phyloP scores from a whole-genome alignment of 441 rosid genomes.

The Aleurites moluccanus region DNA sequence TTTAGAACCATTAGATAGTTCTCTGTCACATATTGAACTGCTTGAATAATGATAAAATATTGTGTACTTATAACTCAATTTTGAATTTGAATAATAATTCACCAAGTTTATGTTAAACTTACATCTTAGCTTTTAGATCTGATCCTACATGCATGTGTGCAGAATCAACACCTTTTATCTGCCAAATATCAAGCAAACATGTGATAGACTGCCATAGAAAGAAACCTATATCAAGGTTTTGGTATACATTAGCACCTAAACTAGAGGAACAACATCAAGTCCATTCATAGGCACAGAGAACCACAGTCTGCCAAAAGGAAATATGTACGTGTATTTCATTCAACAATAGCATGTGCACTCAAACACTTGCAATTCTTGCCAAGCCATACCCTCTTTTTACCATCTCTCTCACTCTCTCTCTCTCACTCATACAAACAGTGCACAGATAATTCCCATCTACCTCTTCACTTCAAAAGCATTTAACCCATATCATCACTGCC shows the following conservation, averaged over 20 bases:
- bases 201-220: background rate
- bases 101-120: slow-evolving; percentile 16
- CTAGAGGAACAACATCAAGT: background rate
- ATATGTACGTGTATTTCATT: background rate
- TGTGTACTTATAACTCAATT: background rate
- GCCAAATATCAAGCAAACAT: slow-evolving; percentile 25
- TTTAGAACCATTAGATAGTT: slow-evolving; percentile 19
- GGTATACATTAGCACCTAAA: background rate
- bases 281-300: background rate
- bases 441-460: background rate
- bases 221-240: slow-evolving; percentile 1
- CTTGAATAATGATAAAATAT: slow-evolving; percentile 12
- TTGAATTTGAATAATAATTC: background rate
- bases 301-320: background rate
- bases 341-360: background rate
- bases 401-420: background rate
- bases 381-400: background rate
- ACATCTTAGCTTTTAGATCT: slow-evolving; percentile 24
- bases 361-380: background rate
- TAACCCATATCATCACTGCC: background rate
- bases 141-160: slow-evolving; percentile 10
- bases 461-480: no score
- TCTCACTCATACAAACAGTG: background rate
- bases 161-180: slow-evolving; percentile 28
- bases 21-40: slow-evolving; percentile 25